phyloP scores from a whole-genome alignment of 208 protist species.

The Phytomonas sp. region DNA sequence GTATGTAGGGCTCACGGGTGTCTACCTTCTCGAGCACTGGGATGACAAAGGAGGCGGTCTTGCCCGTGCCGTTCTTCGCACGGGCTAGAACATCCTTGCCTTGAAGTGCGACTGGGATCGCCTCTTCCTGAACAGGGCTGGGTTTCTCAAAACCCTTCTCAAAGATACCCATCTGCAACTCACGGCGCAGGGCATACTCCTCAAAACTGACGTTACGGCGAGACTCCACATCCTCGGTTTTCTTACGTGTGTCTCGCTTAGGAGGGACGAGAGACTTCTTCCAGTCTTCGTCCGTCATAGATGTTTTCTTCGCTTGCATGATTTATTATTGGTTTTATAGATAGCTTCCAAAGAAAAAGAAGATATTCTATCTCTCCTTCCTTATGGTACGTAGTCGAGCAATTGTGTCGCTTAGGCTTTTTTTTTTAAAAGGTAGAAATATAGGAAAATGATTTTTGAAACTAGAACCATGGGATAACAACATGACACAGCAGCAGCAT shows the following conservation, averaged over 20 bases:
- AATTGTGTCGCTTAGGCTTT: not conserved
- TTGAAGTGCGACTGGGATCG: constrained; percentile 95
- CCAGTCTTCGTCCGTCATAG: constrained; percentile 79
- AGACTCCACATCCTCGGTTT: constrained; percentile 96
- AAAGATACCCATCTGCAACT: constrained; percentile 99
- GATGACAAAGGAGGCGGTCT: constrained; percentile 99
- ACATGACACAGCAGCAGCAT: not conserved
- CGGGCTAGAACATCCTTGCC: constrained; percentile 96
- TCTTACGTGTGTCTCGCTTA: constrained; percentile 78
- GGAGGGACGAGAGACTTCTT: constrained; percentile 68
- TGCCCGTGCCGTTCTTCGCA: constrained; percentile 99
- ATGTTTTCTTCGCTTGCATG: constrained; percentile 9
- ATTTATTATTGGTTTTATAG: constrained; percentile 9
- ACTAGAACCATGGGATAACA: not conserved
- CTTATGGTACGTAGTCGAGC: not conserved
- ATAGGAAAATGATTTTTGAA: not conserved
- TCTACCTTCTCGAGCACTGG: constrained; percentile 97
- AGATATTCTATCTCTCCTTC: not conserved
- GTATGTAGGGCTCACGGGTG: constrained; percentile 85
- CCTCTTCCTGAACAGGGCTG: constrained; percentile 97
- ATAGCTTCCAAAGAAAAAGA: constrained; percentile 15
- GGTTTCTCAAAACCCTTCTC: constrained; percentile 98
- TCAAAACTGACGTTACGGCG: constrained; percentile 98
- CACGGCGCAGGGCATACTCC: constrained; percentile 96
- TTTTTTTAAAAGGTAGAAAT: not conserved